Conservation (phyloP, 139 green algal genomes). For the Nannochloris sp. region DNA sequence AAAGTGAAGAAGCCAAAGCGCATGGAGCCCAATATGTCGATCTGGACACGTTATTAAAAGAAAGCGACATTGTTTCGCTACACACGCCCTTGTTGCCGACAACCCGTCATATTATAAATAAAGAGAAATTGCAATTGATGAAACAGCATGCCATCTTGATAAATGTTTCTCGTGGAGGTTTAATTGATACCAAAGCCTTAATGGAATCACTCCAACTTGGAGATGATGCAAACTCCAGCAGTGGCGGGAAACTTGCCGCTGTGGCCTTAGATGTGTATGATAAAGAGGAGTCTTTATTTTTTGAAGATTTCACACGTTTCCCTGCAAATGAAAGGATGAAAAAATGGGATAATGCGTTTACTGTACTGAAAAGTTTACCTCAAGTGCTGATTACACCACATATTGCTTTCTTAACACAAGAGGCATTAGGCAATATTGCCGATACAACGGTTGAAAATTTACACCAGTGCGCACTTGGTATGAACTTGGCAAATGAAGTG, state of each 20-base stretch:
- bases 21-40: constrained; percentile 17
- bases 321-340: constrained; percentile 20
- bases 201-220: constrained; percentile 35
- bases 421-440: constrained; percentile 68
- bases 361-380: not conserved
- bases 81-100: constrained; percentile 47
- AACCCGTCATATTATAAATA: constrained; percentile 64
- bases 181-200: constrained; percentile 65
- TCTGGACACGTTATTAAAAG: constrained; percentile 19
- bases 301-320: constrained; percentile 35
- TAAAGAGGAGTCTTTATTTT: constrained; percentile 41
- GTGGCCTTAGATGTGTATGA: constrained; percentile 29
- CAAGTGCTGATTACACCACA: constrained; percentile 27
- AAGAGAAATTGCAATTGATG: constrained; percentile 49
- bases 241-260: constrained; percentile 24
- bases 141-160: constrained; percentile 59
- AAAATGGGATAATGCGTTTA: constrained; percentile 1
- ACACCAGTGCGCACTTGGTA: constrained; percentile 14
- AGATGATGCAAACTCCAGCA: not conserved
- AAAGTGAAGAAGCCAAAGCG: not conserved
- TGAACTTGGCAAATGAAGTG: constrained; percentile 22
- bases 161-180: constrained; percentile 61
- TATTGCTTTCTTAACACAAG: constrained; percentile 72
- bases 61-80: constrained; percentile 26
- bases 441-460: constrained; percentile 59